Base-by-base conservation (phyloP, 2,329 filamentous ascomycete genomes). In the Stagonosporopsis tanaceti region DNA sequence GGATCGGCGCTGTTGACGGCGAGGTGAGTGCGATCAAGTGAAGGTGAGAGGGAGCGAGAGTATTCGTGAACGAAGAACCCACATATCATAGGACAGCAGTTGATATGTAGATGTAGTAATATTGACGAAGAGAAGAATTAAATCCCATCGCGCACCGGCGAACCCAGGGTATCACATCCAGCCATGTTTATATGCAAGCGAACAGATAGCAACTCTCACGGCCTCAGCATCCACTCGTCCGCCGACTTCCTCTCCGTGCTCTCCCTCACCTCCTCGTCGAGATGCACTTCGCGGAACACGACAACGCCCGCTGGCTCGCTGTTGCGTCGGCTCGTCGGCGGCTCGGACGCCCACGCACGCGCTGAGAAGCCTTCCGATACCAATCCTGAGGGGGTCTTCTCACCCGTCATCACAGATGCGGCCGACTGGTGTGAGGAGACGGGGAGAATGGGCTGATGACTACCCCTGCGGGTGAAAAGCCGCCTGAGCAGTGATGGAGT, bases 281-380 rank as follows among this genome's bases (percentile, higher is more conserved):
- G 61, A 15, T 62, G 62, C 15, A 74, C 63, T 35, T 73, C 73
- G 6, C 53, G 63, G 7, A 68, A 37, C n/a, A 75, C 64, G n/a
- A 65, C 59, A 1, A 74, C 70, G 6, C 66, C 65, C 12, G 50
- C 32, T 1, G 39, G 34, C 4, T 60, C 56, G 22, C 57, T 60
- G 28, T 53, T 50, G 20, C 39, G 44, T 22, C 42, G 15, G 47
- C 24, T 30, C 46, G 44, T 1, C 5, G 47, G 47, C 34, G 17
- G 17, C 7, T 68, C 57, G 3, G 63, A 46, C 8, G 70, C 65
- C 72, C 71, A 75, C 3, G 66, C 70, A 20, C 57, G 63, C 0
- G 69, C 58, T 11, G 61, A 58, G 5, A 70, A 60, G 24, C 65
- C 63, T 6, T 58, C 59, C 0, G 53, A 50, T n/a, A 45, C 56